phyloP scores from a whole-genome alignment of 148 eudicot genomes.

The Chenopodium suecicum region DNA sequence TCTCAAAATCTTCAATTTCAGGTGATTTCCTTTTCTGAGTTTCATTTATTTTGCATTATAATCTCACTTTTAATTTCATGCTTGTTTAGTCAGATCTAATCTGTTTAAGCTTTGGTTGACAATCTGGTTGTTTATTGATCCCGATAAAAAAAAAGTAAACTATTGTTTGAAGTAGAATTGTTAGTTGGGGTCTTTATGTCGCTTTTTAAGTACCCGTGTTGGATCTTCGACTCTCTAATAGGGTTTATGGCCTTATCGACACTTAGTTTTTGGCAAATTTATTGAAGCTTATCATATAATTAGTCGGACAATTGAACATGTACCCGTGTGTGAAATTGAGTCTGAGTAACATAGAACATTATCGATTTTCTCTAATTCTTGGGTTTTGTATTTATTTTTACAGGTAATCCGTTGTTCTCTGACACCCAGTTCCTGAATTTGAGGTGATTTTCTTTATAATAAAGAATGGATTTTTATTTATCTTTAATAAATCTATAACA shows the following conservation, averaged over 20 bases:
- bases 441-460: slow-evolving; percentile 6
- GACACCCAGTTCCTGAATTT: slow-evolving; percentile 17
- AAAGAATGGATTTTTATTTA: slow-evolving; percentile 6
- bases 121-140: neutral
- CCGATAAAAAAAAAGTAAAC: no score
- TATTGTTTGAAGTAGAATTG: neutral
- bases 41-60: neutral
- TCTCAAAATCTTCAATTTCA: slow-evolving; percentile 11
- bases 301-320: no score
- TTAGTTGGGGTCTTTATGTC: no score
- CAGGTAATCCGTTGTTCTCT: slow-evolving; percentile 6
- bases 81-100: neutral
- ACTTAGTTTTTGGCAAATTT: no score
- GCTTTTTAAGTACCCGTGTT: no score
- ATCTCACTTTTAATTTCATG: neutral
- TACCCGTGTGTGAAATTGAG: no score
- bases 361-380: neutral
- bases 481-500: neutral
- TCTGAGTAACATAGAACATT: neutral
- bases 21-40: slow-evolving; percentile 22
- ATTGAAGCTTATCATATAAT: no score
- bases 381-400: neutral
- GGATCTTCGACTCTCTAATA: no score
- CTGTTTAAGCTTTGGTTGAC: neutral
- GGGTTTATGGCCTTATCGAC: no score